Base-by-base conservation (phyloP, 2,329 filamentous ascomycete genomes). In the Incumbomyces lentus region DNA sequence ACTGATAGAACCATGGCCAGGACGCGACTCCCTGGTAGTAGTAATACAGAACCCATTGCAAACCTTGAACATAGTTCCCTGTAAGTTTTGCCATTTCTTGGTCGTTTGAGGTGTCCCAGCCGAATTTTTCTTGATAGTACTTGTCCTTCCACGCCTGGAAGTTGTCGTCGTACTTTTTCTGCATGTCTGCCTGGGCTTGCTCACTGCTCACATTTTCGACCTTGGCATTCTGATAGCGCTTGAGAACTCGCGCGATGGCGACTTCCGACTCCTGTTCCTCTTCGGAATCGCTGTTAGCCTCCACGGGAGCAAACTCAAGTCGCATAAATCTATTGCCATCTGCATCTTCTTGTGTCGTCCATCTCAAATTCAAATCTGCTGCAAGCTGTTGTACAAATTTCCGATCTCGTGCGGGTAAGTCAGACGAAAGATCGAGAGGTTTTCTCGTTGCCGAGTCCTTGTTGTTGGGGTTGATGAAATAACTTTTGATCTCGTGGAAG, bases 41-140 rank as follows among this genome's bases (percentile, higher is more conserved):
- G 70, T 98, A 98, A 66, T 84, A 95, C 41, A 98, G 72, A 36
- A 98, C 92, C 93, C 92, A 98, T 64, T 98, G 92, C 50, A 98
- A 70, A 51, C 92, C 92, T 67, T 98, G 86, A 6, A 98, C 88
- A 59, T 98, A 98, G 66, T 96, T 98, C 66, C 96, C 88, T 19
- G 86, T 84, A 50, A 98, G 72, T 53, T 84, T 82, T 45, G 73
- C 81, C 60, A 96, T 74, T 64, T 94, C 87, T 34, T 79, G 79
- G 54, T 90, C 82, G 57, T 86, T 83, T 40, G 87, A 82, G 10
- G 84, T 72, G 13, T 82, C 79, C 88, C 90, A 98, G 44, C 84
- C 84, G 56, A 95, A 95, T 64, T 96, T 98, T 47, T 80, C 78
- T 53, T 78, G 72, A 66, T 98, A 98, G 67, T 98, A 95, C 51